phyloP scores from a whole-genome alignment of 148 eudicot genomes.

The Arctostaphylos glauca region DNA sequence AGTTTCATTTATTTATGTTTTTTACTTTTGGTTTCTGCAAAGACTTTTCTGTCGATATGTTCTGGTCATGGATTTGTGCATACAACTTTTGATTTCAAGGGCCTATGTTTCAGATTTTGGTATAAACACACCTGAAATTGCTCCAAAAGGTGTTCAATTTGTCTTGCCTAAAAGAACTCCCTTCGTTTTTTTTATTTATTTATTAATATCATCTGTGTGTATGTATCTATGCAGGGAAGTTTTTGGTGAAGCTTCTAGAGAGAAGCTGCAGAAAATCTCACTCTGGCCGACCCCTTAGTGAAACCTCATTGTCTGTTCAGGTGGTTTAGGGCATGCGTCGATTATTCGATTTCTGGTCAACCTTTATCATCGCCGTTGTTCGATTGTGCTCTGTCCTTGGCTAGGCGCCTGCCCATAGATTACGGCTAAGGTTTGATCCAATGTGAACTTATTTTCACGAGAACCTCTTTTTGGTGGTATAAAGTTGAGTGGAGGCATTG shows the following conservation, averaged over 20 bases:
- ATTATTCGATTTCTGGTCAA: slow-evolving; percentile 25
- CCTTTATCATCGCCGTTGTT: slow-evolving; percentile 2
- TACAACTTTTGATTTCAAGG: neutral
- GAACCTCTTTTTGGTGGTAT: neutral
- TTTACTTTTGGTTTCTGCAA: neutral
- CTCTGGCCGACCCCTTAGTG: slow-evolving; percentile 63
- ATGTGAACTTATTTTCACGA: slow-evolving; percentile 13
- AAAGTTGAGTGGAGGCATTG: slow-evolving; percentile 15
- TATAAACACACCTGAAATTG: neutral
- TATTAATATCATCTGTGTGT: neutral
- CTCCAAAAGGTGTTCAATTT: neutral
- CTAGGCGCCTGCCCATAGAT: slow-evolving; percentile 71
- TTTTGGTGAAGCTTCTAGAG: slow-evolving; percentile 34
- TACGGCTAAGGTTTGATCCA: slow-evolving; percentile 63
- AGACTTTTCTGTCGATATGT: neutral
- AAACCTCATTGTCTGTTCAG: slow-evolving; percentile 33
- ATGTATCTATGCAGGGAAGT: slow-evolving; percentile 17
- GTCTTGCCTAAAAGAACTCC: too few species aligned
- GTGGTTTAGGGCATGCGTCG: slow-evolving; percentile 31
- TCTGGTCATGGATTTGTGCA: neutral
- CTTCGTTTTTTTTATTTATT: too few species aligned
- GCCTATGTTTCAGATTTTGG: neutral
- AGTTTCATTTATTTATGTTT: neutral
- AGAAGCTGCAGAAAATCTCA: slow-evolving; percentile 41
- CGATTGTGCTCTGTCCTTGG: slow-evolving; percentile 35